These are phyloP conservation scores for Aspergillus taichungensis DNA, from an alignment of 495 filamentous ascomycete species.

Conservation along the genomic window DNA sequence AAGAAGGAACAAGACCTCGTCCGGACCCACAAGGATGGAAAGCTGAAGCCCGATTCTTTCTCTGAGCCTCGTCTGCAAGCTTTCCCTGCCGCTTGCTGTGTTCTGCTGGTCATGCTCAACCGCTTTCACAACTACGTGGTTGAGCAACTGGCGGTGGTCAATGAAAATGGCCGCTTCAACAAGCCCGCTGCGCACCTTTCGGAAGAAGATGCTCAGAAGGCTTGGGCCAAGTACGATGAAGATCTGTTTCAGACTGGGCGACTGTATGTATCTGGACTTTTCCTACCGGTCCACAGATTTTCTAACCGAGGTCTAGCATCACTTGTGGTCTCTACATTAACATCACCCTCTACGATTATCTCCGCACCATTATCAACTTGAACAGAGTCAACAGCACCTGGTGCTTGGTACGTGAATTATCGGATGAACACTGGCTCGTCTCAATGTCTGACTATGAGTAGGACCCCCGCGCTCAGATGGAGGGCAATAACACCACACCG, in stretches of 20 bases:
- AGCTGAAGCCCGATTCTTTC: conserved; percentile 50
- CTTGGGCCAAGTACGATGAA: conserved; percentile 67
- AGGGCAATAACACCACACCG: conserved; percentile 47
- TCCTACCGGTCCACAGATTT: background rate
- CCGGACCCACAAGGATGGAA: conserved; percentile 48
- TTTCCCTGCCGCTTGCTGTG: conserved; percentile 48
- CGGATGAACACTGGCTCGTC: background rate
- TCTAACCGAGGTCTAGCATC: conserved; percentile 30
- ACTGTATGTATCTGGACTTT: conserved; percentile 27
- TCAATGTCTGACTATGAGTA: conserved; percentile 4
- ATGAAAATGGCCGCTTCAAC: conserved; percentile 62
- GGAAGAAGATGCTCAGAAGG: conserved; percentile 44
- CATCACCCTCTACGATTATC: conserved; percentile 73
- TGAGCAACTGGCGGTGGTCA: conserved; percentile 57
- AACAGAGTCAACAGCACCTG: conserved; percentile 70
- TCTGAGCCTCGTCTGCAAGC: conserved; percentile 46
- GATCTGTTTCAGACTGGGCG: conserved; percentile 79
- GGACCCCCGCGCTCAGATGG: conserved; percentile 39
- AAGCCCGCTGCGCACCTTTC: conserved; percentile 43
- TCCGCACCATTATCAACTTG: conserved; percentile 75
- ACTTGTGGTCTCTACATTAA: conserved; percentile 81
- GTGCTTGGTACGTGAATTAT: conserved; percentile 50
- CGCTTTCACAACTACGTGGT: conserved; percentile 75
- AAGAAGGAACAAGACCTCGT: conserved; percentile 49
- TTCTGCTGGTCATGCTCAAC: conserved; percentile 50